Evolutionary conservation across 2,329 filamentous ascomycete genomes (phyloP).

Genomic region (Arthrobotrys sinensis): DNA sequence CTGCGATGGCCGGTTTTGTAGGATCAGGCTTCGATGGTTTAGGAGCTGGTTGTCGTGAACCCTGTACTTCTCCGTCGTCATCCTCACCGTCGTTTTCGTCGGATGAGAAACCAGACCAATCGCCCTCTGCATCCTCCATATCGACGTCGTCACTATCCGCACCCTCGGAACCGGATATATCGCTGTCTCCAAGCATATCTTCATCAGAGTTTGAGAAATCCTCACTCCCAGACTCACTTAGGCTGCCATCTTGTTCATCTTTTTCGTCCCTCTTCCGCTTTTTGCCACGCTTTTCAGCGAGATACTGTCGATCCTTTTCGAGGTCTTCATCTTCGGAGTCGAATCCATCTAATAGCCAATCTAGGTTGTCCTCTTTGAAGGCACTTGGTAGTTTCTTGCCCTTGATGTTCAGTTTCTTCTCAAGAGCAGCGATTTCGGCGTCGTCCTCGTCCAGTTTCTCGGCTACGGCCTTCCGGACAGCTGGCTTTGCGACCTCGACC

Average conservation of each 20-base stretch:
- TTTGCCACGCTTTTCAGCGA: slow-evolving; percentile 70
- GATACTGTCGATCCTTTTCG: slow-evolving; percentile 71
- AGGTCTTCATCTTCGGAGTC: slow-evolving; percentile 73
- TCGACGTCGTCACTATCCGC: slow-evolving; percentile 37
- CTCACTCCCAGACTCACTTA: slow-evolving; percentile 63
- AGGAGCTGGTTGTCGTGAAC: background rate
- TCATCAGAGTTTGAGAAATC: slow-evolving; percentile 45
- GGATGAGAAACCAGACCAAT: slow-evolving; percentile 54
- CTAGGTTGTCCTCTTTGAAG: slow-evolving; percentile 86
- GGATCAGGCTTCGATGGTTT: slow-evolving; percentile 45
- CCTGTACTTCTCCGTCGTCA: background rate
- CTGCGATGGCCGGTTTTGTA: slow-evolving; percentile 39
- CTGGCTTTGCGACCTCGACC: slow-evolving; percentile 52
- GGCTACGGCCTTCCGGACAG: slow-evolving; percentile 68
- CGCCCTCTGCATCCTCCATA: slow-evolving; percentile 70
- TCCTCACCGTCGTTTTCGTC: slow-evolving; percentile 11
- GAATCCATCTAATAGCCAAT: slow-evolving; percentile 81
- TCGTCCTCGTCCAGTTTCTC: slow-evolving; percentile 84
- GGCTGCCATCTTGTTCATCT: slow-evolving; percentile 20
- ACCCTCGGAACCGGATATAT: slow-evolving; percentile 20
- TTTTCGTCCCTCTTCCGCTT: slow-evolving; percentile 64
- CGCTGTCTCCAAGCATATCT: slow-evolving; percentile 49
- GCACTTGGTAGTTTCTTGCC: slow-evolving; percentile 81
- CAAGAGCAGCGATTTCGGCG: slow-evolving; percentile 86
- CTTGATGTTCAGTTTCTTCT: slow-evolving; percentile 87